Base-by-base conservation (phyloP, 805 yeast genomes). In the Sugiyamaella smithiae region DNA sequence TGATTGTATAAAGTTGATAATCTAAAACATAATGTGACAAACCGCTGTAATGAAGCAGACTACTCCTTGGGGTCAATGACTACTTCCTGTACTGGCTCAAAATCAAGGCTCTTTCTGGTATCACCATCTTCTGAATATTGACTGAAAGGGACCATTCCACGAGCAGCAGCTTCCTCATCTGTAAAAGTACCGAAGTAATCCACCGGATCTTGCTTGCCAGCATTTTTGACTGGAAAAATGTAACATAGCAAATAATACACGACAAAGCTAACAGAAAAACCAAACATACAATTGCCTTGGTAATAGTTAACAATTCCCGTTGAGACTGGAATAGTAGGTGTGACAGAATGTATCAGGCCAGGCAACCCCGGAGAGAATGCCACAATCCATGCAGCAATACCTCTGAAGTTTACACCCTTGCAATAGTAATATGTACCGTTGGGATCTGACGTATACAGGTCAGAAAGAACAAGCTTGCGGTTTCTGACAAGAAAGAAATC, bases 381-480 rank as follows among this genome's bases (percentile, higher is more conserved):
- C 3, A 47, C 56, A 3, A 67, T 46, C 72, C 75, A 75, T 5
- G 72, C 67, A 4, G 64, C 42, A 7, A 70, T 41, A 11, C 70
- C 69, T 51, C 74, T 65, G 67, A 69, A 69, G 57, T 76, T 74
- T 53, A 70, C 29, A 6, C 81, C 81, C 25, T 61, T 52, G 50
- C 60, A 61, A 59, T 70, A 71, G 67, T 71, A 75, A 57, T 74
- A 77, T 22, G 64, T 62, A 2, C 74, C 74, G 5, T 59, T 54
- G n/a, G n/a, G n/a, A 26, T 59, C 52, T 20, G 58, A 57, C 4
- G 64, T 59, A 58, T 68, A 77, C 38, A 73, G 59, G 46, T 77
- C 74, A 1, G 68, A 57, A 14, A 77, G 57, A 50, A 69, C 68
- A 46, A 75, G 43, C 45, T 67, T 62, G 44, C 68, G 60, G 24